These are phyloP conservation scores for Teunomyces kruisii DNA, from an alignment of 805 yeast species.

Conservation along the genomic window DNA sequence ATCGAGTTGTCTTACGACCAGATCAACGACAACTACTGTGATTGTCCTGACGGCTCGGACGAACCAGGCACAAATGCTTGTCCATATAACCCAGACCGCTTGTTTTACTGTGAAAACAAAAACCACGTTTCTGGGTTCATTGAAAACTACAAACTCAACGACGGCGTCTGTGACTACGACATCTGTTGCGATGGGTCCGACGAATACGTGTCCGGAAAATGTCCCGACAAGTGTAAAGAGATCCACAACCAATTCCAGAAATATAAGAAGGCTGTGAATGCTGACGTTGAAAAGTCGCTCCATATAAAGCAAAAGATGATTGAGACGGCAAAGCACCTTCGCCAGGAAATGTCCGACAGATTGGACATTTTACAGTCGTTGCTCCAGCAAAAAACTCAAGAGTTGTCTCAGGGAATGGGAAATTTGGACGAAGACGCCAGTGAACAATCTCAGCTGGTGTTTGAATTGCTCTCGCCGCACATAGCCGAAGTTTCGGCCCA, in stretches of 20 bases:
- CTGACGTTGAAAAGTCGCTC: slow-evolving; percentile 24
- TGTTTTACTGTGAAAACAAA: slow-evolving; percentile 74
- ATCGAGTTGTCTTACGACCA: slow-evolving; percentile 57
- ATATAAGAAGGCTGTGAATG: slow-evolving; percentile 7
- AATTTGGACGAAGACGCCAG: slow-evolving; percentile 2
- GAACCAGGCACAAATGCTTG: slow-evolving; percentile 97
- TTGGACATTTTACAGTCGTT: slow-evolving; percentile 7
- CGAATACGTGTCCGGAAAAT: slow-evolving; percentile 51
- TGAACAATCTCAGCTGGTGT: slow-evolving; percentile 13
- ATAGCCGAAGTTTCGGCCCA: slow-evolving; percentile 10
- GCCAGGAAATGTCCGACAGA: slow-evolving; percentile 12
- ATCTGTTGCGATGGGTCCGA: slow-evolving; percentile 94
- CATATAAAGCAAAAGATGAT: slow-evolving; percentile 27
- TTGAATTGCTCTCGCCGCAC: slow-evolving; percentile 16
- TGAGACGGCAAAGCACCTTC: slow-evolving; percentile 17
- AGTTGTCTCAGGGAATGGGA: background rate
- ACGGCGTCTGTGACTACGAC: slow-evolving; percentile 89
- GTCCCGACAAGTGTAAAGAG: slow-evolving; percentile 57
- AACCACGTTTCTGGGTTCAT: slow-evolving; percentile 67
- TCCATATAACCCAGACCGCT: slow-evolving; percentile 24
- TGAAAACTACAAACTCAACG: slow-evolving; percentile 70
- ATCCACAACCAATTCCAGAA: slow-evolving; percentile 40
- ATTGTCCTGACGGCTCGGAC: slow-evolving; percentile 97
- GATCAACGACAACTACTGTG: slow-evolving; percentile 88
- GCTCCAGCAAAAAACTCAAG: slow-evolving; percentile 9